A percentile compares a stretch with the other conserved stretches of the same genome.
Evolutionary conservation across 768 basidiomycete species (phyloP).

Genomic region (Amanita exitialis): DNA sequence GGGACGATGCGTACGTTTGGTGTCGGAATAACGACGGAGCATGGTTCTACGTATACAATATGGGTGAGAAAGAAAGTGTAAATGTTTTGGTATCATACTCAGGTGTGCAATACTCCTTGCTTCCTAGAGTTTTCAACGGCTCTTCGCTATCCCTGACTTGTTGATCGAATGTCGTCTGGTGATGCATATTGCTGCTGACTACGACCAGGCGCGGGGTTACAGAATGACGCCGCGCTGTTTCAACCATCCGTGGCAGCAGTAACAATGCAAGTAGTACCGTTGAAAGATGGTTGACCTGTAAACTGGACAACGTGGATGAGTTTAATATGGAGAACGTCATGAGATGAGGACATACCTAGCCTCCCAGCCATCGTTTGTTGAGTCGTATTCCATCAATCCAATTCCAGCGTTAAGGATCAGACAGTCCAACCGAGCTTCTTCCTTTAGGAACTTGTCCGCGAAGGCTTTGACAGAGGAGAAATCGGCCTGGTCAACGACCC

Average conservation of each 20-base stretch:
- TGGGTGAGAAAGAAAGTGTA: background rate
- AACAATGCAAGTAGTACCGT: conserved; percentile 28
- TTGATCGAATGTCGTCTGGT: conserved; percentile 15
- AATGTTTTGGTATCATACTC: conserved; percentile 8
- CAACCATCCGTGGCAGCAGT: conserved; percentile 31
- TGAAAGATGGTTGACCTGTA: conserved; percentile 38
- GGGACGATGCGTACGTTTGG: conserved; percentile 21
- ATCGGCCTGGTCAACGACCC: conserved; percentile 25
- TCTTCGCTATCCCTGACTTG: conserved; percentile 15
- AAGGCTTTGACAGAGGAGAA: conserved; percentile 29
- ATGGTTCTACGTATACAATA: conserved; percentile 6
- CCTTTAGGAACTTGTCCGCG: conserved; percentile 21
- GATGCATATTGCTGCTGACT: conserved; percentile 33
- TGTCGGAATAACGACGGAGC: conserved; percentile 17
- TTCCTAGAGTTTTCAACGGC: conserved; percentile 22
- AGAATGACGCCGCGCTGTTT: conserved; percentile 22
- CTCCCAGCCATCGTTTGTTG: conserved; percentile 38
- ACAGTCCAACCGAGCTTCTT: conserved; percentile 27
- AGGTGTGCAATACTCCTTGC: conserved; percentile 18
- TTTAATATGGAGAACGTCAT: background rate
- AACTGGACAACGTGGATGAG: conserved; percentile 15
- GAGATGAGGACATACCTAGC: conserved; percentile 18
- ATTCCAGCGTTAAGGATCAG: conserved; percentile 35
- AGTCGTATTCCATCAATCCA: conserved; percentile 7
- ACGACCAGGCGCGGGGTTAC: conserved; percentile 28